These are phyloP conservation scores for Fagus sylvatica DNA, from an alignment of 306 rosid species.

Conservation along the genomic window DNA sequence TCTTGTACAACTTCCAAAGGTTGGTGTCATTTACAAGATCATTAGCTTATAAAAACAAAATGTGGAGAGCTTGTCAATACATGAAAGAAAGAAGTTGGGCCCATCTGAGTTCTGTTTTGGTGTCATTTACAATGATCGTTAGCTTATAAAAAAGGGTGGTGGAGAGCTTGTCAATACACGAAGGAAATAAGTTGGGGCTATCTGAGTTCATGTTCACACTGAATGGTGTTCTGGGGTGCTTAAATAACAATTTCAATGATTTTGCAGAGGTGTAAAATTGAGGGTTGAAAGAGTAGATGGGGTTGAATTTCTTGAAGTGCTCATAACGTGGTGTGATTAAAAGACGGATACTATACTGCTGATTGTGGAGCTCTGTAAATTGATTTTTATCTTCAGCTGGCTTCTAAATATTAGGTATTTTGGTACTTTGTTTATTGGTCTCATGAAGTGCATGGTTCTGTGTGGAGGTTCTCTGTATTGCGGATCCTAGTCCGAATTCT, in stretches of 20 bases:
- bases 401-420: slow-evolving; percentile 17
- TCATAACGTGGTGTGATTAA: not conserved
- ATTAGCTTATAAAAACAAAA: slow-evolving; percentile 19
- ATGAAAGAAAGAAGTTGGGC: slow-evolving; percentile 10
- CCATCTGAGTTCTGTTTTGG: not conserved
- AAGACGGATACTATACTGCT: slow-evolving; percentile 23
- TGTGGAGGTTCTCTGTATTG: slow-evolving; percentile 28
- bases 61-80: slow-evolving; percentile 17
- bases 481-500: slow-evolving; percentile 24
- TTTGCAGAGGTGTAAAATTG: slow-evolving; percentile 5
- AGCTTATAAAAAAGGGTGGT: slow-evolving; percentile 16
- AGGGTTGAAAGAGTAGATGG: not conserved
- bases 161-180: slow-evolving; percentile 14
- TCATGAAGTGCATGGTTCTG: slow-evolving; percentile 24
- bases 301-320: not conserved
- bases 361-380: slow-evolving; percentile 8
- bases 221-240: slow-evolving; percentile 19
- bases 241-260: slow-evolving; percentile 3
- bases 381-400: slow-evolving; percentile 20
- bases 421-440: slow-evolving; percentile 13
- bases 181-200: slow-evolving; percentile 7
- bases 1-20: slow-evolving; percentile 20
- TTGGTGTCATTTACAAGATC: slow-evolving; percentile 21
- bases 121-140: slow-evolving; percentile 21
- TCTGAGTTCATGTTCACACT: not conserved